Percentiles rank a stretch among this genome's conserved stretches.
These are phyloP conservation scores for Massariosphaeria phaeospora DNA, from an alignment of 495 filamentous ascomycete genomes.

Conservation along the genomic window DNA sequence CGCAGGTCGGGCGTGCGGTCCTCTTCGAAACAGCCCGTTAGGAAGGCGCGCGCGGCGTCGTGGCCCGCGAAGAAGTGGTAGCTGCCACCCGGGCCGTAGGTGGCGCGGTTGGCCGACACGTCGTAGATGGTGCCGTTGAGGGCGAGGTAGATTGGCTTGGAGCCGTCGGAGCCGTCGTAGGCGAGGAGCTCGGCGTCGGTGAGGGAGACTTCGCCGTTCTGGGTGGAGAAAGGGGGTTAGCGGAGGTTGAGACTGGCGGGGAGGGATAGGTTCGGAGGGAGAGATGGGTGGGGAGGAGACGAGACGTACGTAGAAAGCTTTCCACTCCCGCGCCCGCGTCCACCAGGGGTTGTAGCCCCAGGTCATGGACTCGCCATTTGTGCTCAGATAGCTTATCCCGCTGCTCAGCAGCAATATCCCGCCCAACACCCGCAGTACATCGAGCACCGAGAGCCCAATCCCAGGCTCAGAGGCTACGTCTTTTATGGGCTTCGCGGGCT, in stretches of 20 bases:
- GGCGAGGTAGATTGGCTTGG: constrained; percentile 80
- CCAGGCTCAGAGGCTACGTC: neutral
- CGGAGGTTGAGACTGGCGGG: neutral
- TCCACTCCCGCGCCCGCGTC: constrained; percentile 45
- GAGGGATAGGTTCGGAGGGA: neutral
- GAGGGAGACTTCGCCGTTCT: constrained; percentile 55
- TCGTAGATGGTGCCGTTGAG: constrained; percentile 95
- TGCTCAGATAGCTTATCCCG: constrained; percentile 76
- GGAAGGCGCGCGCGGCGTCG: constrained; percentile 83
- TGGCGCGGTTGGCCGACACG: constrained; percentile 64
- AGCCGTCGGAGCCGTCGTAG: constrained; percentile 73
- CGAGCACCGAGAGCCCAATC: constrained; percentile 51
- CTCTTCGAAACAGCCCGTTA: constrained; percentile 93
- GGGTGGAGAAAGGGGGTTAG: constrained; percentile 15
- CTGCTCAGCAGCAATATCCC: constrained; percentile 64
- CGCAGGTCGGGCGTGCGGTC: constrained; percentile 77
- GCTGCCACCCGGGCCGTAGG: constrained; percentile 84
- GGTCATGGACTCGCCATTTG: constrained; percentile 53
- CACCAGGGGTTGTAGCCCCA: constrained; percentile 71
- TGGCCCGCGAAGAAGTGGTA: constrained; percentile 84
- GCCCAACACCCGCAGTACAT: constrained; percentile 68
- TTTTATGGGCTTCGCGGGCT: constrained; percentile 1
- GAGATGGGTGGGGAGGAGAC: neutral
- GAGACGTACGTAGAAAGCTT: constrained; percentile 34
- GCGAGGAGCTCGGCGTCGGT: constrained; percentile 66